Evolutionary conservation across 1,139 yeast genomes (phyloP), one percentile per base, ranked within the genome.

Genomic region (Yamadazyma sp.): DNA sequence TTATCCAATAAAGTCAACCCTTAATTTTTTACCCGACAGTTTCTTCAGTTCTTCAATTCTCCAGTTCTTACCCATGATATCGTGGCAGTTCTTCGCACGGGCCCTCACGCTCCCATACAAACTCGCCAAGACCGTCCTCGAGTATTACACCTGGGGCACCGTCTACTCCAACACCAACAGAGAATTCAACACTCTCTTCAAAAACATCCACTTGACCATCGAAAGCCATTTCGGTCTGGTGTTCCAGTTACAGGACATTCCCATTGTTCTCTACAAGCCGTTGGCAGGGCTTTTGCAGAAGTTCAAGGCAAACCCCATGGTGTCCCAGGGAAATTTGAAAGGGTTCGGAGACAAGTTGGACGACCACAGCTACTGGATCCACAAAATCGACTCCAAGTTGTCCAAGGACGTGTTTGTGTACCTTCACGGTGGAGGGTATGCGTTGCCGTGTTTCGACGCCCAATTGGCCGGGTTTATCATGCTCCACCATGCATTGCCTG

Each of bases 361-460:
- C 35, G 51, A 49, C 4, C 30, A 58, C 33, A 54, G 64, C 23
- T 53, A 55, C 37, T 67, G 73, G 73, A 40, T 66, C 22, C 63
- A 53, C 6, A 56, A 59, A 40, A 61, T 54, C 31, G 45, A 43
- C 5, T 14, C 37, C 2, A 8, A 12, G 12, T 23, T 14, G 2
- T 36, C 46, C 3, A 44, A 46, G 22, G 41, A 50, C 24, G 57
- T 51, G 2, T 31, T 48, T 34, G 40, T 51, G 16, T 56, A 42
- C 37, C 49, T 56, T 27, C 77, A 72, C 46, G 77, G 77, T 23
- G 77, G 77, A 20, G 77, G 75, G 1, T 71, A 52, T 48, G 58
- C 59, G 14, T 52, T 66, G 35, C 61, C 59, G 22, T 43, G 61
- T 24, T 56, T 59, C 34, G 65, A 59, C 15, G 41, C 62, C 3